phyloP scores from a whole-genome alignment of 2,329 filamentous ascomycete species.

The Colletotrichum sojae region DNA sequence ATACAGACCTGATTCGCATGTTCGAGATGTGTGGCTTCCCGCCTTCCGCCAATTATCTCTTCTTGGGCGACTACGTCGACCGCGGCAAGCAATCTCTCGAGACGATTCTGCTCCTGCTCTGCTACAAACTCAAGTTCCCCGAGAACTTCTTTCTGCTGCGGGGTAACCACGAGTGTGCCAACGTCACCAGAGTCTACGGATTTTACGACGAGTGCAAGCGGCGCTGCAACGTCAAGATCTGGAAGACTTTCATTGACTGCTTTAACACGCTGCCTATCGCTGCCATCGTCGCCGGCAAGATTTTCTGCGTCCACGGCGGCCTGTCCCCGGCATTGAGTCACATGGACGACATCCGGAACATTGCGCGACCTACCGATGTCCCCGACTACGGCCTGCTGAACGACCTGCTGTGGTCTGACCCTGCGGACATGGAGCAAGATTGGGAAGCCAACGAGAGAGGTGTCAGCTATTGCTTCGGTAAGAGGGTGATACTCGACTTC shows the following conservation, averaged over 20 bases:
- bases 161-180: conserved; percentile 97
- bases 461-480: conserved; percentile 98
- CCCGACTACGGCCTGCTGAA: conserved; percentile 97
- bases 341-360: conserved; percentile 98
- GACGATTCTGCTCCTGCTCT: conserved; percentile 91
- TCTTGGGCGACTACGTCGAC: conserved; percentile 96
- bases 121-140: conserved; percentile 97
- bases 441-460: conserved; percentile 98
- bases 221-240: conserved; percentile 95
- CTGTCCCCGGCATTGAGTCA: conserved; percentile 92
- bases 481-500: conserved; percentile 98
- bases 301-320: conserved; percentile 97
- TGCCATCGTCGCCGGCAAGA: conserved; percentile 96
- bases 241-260: conserved; percentile 97
- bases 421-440: conserved; percentile 96
- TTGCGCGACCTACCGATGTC: conserved; percentile 95
- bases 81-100: conserved; percentile 96
- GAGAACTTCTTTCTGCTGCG: conserved; percentile 97
- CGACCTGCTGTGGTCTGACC: conserved; percentile 96
- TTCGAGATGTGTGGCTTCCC: conserved; percentile 99
- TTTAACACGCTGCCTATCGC: conserved; percentile 97
- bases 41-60: conserved; percentile 91
- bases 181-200: conserved; percentile 94
- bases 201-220: conserved; percentile 99
- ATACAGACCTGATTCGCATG: conserved; percentile 94